Evolutionary conservation across 768 basidiomycete genomes (phyloP).

Genomic region (Podaxis sp.): DNA sequence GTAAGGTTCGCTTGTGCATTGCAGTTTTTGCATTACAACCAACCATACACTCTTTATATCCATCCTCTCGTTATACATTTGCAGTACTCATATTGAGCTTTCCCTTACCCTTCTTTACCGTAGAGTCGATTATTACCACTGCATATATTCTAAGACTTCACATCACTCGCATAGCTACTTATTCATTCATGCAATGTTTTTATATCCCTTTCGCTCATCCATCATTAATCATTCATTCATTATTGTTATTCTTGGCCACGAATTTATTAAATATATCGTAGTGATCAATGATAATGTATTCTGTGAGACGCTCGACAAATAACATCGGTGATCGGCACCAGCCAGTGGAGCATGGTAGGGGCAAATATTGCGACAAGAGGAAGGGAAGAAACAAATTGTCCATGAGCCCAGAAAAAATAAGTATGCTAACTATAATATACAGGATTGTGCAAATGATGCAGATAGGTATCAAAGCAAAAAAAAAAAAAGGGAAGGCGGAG

Average conservation of each 20-base stretch:
- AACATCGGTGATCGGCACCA: not conserved
- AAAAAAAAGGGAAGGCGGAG: not conserved
- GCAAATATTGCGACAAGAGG: not conserved
- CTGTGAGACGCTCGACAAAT: not conserved
- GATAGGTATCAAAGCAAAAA: slow-evolving; percentile 1
- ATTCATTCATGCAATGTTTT: not conserved
- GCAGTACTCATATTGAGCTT: too few relatives aligned
- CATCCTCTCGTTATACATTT: too few relatives aligned
- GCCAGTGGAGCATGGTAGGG: not conserved
- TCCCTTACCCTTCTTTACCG: not conserved
- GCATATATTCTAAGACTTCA: not conserved
- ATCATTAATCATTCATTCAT: not conserved
- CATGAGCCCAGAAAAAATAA: slow-evolving; percentile 1
- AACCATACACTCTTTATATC: not conserved
- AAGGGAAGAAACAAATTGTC: not conserved
- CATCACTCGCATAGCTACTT: not conserved
- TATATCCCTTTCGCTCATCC: not conserved
- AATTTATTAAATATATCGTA: not conserved
- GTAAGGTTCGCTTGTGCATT: not conserved
- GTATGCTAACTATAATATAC: slow-evolving; percentile 5
- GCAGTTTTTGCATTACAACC: not conserved
- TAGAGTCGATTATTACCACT: not conserved
- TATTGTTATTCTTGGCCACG: slow-evolving; percentile 3
- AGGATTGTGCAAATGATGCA: not conserved
- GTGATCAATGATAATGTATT: not conserved